Evolutionary conservation across 2,329 filamentous ascomycete genomes (phyloP).

Genomic region (Fusarium sp.): DNA sequence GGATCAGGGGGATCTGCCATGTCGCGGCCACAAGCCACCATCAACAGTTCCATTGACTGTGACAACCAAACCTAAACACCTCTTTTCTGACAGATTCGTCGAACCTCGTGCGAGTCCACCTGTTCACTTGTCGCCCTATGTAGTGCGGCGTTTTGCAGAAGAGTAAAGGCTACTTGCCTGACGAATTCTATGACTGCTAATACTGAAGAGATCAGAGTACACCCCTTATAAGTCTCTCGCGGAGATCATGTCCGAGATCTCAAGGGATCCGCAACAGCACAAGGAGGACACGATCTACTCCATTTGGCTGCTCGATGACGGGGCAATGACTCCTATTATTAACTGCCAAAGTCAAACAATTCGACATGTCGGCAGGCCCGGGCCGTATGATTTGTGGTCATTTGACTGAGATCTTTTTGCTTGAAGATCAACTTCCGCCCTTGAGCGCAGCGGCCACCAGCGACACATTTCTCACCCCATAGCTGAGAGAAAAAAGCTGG

Average conservation of each 20-base stretch:
- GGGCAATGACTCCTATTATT: not conserved
- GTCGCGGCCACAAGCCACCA: constrained; percentile 1
- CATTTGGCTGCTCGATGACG: constrained; percentile 22
- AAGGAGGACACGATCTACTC: not conserved
- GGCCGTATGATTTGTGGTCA: not conserved
- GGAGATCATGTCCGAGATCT: not conserved
- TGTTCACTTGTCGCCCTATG: not conserved
- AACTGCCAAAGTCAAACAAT: not conserved
- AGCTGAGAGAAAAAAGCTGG: not conserved
- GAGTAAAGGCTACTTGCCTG: not conserved
- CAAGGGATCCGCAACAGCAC: not conserved
- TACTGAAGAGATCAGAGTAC: too few species aligned
- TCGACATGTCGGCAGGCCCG: not conserved
- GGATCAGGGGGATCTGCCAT: constrained; percentile 37
- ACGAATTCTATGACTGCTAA: too few species aligned
- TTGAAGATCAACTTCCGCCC: not conserved
- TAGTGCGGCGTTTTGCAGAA: not conserved
- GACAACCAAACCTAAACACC: not conserved
- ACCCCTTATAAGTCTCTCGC: too few species aligned
- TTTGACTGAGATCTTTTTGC: not conserved
- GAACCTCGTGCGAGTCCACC: not conserved
- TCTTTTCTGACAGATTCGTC: not conserved
- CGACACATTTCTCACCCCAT: not conserved
- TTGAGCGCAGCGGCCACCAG: not conserved
- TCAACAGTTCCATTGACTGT: not conserved